These are phyloP conservation scores for Xylaria flabelliformis DNA, from an alignment of 495 filamentous ascomycete genomes.

Conservation along the genomic window DNA sequence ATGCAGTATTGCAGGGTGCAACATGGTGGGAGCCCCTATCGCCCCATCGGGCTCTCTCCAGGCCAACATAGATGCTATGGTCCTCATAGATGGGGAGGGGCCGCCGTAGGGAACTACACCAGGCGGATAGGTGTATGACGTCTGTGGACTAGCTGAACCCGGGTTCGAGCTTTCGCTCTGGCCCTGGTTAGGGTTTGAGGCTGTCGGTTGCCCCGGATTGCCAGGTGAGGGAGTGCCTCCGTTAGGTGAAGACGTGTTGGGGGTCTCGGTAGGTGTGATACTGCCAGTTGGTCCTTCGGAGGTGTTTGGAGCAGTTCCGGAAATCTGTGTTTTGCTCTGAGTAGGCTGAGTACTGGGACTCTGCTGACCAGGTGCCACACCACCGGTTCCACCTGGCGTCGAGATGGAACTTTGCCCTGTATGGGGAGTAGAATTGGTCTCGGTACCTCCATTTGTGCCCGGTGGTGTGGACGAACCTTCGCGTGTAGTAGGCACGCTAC, in stretches of 20 bases:
- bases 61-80: constrained; percentile 33
- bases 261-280: constrained; percentile 16
- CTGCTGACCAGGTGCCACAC: constrained; percentile 27
- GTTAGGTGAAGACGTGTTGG: constrained; percentile 22
- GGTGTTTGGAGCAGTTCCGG: constrained; percentile 16
- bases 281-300: constrained; percentile 16
- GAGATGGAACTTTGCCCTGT: constrained; percentile 8
- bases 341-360: constrained; percentile 7
- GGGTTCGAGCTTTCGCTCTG: constrained; percentile 15
- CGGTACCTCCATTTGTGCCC: not conserved
- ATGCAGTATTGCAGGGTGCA: constrained; percentile 20
- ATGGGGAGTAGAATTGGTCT: not conserved
- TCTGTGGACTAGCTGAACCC: constrained; percentile 24
- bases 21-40: constrained; percentile 27
- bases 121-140: constrained; percentile 33
- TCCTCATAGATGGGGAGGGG: constrained; percentile 33
- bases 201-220: constrained; percentile 26
- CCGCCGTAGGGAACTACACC: constrained; percentile 35
- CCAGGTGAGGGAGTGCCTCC: constrained; percentile 18
- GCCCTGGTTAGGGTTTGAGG: constrained; percentile 27
- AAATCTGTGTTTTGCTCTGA: constrained; percentile 14
- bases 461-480: constrained; percentile 10
- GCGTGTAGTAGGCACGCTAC: not conserved
- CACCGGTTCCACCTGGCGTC: constrained; percentile 17
- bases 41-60: constrained; percentile 35